Evolutionary conservation across 2,329 filamentous ascomycete genomes (phyloP), one percentile per base, ranked within the genome.

Genomic region (Aspergillus oerlinghausenensis): DNA sequence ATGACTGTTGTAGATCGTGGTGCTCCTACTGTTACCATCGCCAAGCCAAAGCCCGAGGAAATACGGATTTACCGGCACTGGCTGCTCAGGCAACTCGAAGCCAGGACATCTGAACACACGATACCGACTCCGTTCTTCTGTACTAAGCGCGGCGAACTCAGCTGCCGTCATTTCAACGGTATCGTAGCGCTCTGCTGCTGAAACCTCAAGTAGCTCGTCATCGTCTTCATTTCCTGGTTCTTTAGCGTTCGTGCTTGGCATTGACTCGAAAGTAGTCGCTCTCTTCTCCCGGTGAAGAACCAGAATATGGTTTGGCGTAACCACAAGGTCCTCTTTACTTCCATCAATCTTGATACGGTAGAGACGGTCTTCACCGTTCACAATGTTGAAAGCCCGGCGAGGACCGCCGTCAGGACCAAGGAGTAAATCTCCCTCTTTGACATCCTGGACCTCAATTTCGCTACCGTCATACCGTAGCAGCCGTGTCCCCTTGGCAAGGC

Each of bases 301-400:
- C 40, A 81, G 65, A 51, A 80, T 80, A 63, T 80, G 78, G 65
- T 80, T 80, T 35, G 75, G 61, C 11, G 78, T 80, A 26, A 80
- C 78, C 25, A 81, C 77, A 38, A 81, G 76, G 60, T 80, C 78
- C 61, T 82, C 79, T 55, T 73, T 68, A 19, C 58, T 42, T 35
- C 60, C 63, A 4, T 59, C 71, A n/a, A 81, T 71, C 61, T 76
- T 76, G 65, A 81, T 79, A 50, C 79, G 77, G 65, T 81, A 81
- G 3, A 81, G 74, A 42, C 70, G 73, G 51, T 81, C 79, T 58
- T 69, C 67, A 48, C 80, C 80, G 51, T 62, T 77, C 56, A 81
- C 79, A 38, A 79, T 72, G 63, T 81, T 82, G 70, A 80, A 81
- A 9, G 76, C 79, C 45, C 73, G 76, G 57, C 79, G 76, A 62